Evolutionary conservation across 306 rosid genomes (phyloP).

Genomic region (Cicer chorassanicum): DNA sequence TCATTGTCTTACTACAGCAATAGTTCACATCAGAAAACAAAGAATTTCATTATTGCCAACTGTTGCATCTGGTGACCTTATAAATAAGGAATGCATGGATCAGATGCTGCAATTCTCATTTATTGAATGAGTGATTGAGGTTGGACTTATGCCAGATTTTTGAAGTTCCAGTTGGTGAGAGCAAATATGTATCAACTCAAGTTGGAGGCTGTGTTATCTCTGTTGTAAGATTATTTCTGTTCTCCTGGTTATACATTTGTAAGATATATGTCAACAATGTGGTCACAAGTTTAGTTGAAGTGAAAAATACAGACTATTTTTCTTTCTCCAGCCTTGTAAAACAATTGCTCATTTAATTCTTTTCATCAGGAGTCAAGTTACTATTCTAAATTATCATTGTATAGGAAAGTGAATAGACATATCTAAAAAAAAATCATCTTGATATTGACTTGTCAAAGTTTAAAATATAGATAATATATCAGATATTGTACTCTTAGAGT

Average conservation of each 20-base stretch:
- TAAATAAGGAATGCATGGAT: conserved; percentile 17
- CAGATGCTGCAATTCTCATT: conserved; percentile 28
- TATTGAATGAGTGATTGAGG: conserved; percentile 1
- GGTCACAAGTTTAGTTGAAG: conserved; percentile 1
- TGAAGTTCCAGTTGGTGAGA: conserved; percentile 36
- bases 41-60: conserved; percentile 8
- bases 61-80: conserved; percentile 28
- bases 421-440: neutral
- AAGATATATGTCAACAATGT: conserved; percentile 13
- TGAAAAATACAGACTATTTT: conserved; percentile 10
- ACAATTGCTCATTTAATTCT: conserved; percentile 8
- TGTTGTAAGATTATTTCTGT: conserved; percentile 42
- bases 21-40: conserved; percentile 42
- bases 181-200: conserved; percentile 44
- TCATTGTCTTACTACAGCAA: conserved; percentile 13
- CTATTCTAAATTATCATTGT: neutral
- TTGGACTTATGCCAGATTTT: conserved; percentile 9
- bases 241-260: conserved; percentile 29
- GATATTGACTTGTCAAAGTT: neutral
- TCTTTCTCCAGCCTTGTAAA: conserved; percentile 26
- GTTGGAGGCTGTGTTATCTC: conserved; percentile 43
- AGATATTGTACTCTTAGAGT: conserved; percentile 2
- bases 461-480: neutral
- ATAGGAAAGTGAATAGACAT: neutral
- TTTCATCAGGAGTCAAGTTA: neutral